Evolutionary conservation across 1,284 basidiomycete genomes (phyloP).

Genomic region (Flammula alnicola): DNA sequence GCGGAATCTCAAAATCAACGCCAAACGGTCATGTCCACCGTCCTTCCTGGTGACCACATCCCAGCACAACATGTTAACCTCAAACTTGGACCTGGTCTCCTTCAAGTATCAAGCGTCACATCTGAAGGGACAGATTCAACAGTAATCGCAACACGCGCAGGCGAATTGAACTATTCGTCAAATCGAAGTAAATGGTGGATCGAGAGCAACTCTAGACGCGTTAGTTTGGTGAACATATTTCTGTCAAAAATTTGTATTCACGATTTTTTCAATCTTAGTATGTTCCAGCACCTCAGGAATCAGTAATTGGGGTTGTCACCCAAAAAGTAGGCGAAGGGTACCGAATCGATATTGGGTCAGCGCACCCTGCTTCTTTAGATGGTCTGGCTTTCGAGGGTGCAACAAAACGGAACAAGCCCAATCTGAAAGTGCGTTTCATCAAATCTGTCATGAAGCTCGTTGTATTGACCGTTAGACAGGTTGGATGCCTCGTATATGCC

Average conservation of each 20-base stretch:
- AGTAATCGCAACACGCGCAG: slow-evolving; percentile 72
- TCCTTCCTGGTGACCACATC: slow-evolving; percentile 73
- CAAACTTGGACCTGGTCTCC: slow-evolving; percentile 78
- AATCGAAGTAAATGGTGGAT: slow-evolving; percentile 82
- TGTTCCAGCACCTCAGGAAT: slow-evolving; percentile 82
- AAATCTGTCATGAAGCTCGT: background rate
- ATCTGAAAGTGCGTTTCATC: slow-evolving; percentile 67
- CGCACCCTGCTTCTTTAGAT: slow-evolving; percentile 78
- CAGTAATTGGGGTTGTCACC: slow-evolving; percentile 74
- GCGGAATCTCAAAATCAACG: slow-evolving; percentile 21
- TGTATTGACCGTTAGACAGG: slow-evolving; percentile 45
- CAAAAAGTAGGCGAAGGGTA: slow-evolving; percentile 79
- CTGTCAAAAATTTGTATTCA: background rate
- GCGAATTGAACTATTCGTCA: slow-evolving; percentile 66
- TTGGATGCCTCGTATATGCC: slow-evolving; percentile 82
- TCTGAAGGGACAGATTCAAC: slow-evolving; percentile 34
- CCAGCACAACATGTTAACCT: slow-evolving; percentile 75
- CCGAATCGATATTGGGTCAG: slow-evolving; percentile 83
- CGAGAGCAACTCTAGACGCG: slow-evolving; percentile 77
- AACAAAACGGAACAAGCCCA: slow-evolving; percentile 83
- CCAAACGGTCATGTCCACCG: slow-evolving; percentile 55
- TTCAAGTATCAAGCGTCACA: slow-evolving; percentile 45
- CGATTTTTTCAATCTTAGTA: slow-evolving; percentile 55
- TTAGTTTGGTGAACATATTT: slow-evolving; percentile 39
- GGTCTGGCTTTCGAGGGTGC: slow-evolving; percentile 87